phyloP scores from a whole-genome alignment of 495 filamentous ascomycete genomes.

The Podospora pseudoanserina region DNA sequence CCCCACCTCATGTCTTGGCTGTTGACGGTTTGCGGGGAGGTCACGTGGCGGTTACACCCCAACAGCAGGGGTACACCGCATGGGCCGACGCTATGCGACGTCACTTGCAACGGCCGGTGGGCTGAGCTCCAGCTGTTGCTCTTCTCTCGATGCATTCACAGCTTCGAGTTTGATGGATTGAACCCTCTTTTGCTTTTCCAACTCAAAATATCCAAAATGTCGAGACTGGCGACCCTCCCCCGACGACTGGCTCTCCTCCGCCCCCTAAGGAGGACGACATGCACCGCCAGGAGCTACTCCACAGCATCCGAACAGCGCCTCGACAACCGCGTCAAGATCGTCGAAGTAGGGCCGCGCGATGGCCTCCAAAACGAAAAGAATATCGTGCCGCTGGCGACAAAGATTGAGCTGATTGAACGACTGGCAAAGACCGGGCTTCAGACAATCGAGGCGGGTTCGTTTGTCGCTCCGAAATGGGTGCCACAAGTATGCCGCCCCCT shows the following conservation, averaged over 20 bases:
- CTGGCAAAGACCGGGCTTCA: slow-evolving; percentile 81
- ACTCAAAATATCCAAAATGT: background rate
- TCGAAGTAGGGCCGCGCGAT: slow-evolving; percentile 93
- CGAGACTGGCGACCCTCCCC: background rate
- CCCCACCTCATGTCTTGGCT: background rate
- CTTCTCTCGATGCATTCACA: background rate
- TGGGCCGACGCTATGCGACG: slow-evolving; percentile 30
- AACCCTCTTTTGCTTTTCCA: background rate
- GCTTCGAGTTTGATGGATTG: background rate
- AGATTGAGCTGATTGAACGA: slow-evolving; percentile 75
- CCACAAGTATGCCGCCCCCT: slow-evolving; percentile 64
- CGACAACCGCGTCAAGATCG: slow-evolving; percentile 57
- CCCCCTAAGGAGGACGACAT: background rate
- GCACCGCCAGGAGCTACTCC: background rate
- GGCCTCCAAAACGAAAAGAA: slow-evolving; percentile 95
- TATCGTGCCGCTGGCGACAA: slow-evolving; percentile 72
- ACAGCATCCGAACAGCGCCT: slow-evolving; percentile 26
- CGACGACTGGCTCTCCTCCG: background rate
- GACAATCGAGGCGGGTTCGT: slow-evolving; percentile 91
- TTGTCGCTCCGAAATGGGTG: slow-evolving; percentile 96
- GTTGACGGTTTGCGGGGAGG: background rate
- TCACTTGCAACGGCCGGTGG: slow-evolving; percentile 13
- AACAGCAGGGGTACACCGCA: background rate
- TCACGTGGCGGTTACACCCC: background rate
- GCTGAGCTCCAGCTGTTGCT: background rate